phyloP scores from a whole-genome alignment of 495 filamentous ascomycete genomes.

The Paragyromitra xinjiangensis region DNA sequence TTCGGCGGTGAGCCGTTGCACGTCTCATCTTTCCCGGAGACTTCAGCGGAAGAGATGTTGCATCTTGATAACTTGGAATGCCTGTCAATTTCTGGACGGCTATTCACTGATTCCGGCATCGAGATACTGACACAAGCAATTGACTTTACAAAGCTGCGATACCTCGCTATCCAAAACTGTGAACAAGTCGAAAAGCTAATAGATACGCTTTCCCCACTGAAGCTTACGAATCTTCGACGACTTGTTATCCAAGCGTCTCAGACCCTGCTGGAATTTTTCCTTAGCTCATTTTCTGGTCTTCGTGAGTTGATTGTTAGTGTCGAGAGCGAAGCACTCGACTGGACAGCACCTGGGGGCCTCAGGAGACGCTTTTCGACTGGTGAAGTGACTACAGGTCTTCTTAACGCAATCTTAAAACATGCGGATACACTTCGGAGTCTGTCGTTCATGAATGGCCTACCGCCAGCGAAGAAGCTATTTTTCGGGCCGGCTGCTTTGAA shows the following conservation, averaged over 20 bases:
- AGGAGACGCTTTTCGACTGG: conserved; percentile 17
- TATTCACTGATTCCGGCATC: conserved; percentile 2
- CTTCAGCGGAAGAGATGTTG: neutral
- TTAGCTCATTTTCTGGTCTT: conserved; percentile 9
- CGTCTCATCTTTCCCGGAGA: conserved; percentile 4
- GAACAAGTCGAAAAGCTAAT: conserved; percentile 3
- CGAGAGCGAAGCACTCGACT: conserved; percentile 22
- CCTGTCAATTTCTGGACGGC: conserved; percentile 19
- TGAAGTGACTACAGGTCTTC: neutral
- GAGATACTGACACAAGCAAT: conserved; percentile 11
- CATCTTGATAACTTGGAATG: conserved; percentile 8
- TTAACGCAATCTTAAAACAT: conserved; percentile 19
- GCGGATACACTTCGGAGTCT: conserved; percentile 1
- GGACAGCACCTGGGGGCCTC: conserved; percentile 18
- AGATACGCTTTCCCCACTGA: neutral
- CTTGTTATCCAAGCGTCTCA: conserved; percentile 15
- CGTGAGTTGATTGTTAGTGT: conserved; percentile 6
- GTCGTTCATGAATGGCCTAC: neutral
- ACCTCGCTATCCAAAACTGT: conserved; percentile 12
- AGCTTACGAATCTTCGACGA: neutral
- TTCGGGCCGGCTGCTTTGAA: conserved; percentile 2
- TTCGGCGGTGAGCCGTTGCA: conserved; percentile 8
- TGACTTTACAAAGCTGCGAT: conserved; percentile 18
- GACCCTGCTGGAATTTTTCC: neutral
- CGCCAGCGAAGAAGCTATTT: conserved; percentile 1